Conservation (phyloP, 208 protist species). For the Lotmaria passim region DNA sequence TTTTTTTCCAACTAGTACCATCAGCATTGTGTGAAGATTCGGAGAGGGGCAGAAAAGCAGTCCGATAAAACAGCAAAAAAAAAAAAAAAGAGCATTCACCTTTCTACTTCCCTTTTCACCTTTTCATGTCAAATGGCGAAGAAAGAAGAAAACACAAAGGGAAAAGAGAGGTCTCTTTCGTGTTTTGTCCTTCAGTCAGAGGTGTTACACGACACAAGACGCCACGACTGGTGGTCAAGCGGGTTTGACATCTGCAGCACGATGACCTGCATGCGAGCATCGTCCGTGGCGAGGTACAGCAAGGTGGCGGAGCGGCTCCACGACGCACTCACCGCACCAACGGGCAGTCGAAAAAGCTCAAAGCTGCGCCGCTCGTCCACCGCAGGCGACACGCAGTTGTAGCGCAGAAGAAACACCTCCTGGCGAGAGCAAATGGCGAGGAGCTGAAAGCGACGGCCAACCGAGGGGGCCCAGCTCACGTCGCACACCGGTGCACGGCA, state of each 20-base stretch:
- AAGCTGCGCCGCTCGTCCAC: slow-evolving; percentile 49
- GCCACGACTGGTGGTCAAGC: slow-evolving; percentile 82
- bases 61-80: no score
- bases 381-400: slow-evolving; percentile 84
- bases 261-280: slow-evolving; percentile 44
- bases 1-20: no score
- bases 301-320: slow-evolving; percentile 82
- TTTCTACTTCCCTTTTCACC: background rate
- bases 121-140: background rate
- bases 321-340: slow-evolving; percentile 77
- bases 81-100: no score
- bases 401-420: slow-evolving; percentile 76
- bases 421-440: slow-evolving; percentile 77
- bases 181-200: background rate
- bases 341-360: slow-evolving; percentile 64
- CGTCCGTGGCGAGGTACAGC: slow-evolving; percentile 78
- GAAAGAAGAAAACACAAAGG: background rate
- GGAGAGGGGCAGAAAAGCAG: no score
- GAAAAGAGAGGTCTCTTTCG: background rate
- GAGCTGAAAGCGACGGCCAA: slow-evolving; percentile 85
- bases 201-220: slow-evolving; percentile 42
- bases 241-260: slow-evolving; percentile 82
- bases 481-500: slow-evolving; percentile 64
- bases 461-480: slow-evolving; percentile 75
- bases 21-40: no score